Evolutionary conservation across 192 early-diverging fungal species (phyloP).

Genomic region (Oehlia diaphana): DNA sequence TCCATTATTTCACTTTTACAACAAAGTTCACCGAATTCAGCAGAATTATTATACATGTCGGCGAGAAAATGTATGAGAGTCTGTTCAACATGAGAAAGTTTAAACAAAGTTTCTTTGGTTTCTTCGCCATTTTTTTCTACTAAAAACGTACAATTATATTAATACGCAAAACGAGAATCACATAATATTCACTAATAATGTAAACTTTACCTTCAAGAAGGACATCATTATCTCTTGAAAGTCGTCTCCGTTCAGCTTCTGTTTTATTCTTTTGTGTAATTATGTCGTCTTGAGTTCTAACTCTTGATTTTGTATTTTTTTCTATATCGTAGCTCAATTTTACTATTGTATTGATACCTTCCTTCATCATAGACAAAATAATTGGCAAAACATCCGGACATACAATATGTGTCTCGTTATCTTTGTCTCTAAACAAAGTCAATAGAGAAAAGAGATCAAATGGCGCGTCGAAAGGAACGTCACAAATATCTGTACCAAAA

Average conservation of each 20-base stretch:
- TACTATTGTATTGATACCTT: constrained; percentile 39
- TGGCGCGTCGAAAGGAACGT: constrained; percentile 46
- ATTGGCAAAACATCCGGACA: constrained; percentile 53
- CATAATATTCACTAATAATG: background rate
- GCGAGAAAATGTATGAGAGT: constrained; percentile 48
- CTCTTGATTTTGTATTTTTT: background rate
- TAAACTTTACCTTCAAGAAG: constrained; percentile 7
- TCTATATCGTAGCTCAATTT: constrained; percentile 22
- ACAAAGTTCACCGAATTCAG: constrained; percentile 54
- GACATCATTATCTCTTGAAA: background rate
- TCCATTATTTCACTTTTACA: constrained; percentile 52
- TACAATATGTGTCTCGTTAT: constrained; percentile 30
- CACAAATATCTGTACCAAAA: constrained; percentile 53
- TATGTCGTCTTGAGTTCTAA: constrained; percentile 17
- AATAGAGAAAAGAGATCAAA: constrained; percentile 55
- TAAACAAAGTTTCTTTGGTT: constrained; percentile 32
- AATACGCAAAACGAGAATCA: too few species aligned
- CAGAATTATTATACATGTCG: constrained; percentile 48
- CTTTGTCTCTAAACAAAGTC: constrained; percentile 34
- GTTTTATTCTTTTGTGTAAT: constrained; percentile 10
- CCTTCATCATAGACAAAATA: constrained; percentile 49
- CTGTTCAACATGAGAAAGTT: constrained; percentile 43
- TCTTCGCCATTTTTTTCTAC: background rate
- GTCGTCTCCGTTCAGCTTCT: background rate
- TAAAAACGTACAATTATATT: background rate